A percentile compares a stretch with the other conserved stretches of the same genome.
These are phyloP conservation scores for Penstemon davidsonii DNA, from an alignment of 257 asterid species.

Conservation along the genomic window DNA sequence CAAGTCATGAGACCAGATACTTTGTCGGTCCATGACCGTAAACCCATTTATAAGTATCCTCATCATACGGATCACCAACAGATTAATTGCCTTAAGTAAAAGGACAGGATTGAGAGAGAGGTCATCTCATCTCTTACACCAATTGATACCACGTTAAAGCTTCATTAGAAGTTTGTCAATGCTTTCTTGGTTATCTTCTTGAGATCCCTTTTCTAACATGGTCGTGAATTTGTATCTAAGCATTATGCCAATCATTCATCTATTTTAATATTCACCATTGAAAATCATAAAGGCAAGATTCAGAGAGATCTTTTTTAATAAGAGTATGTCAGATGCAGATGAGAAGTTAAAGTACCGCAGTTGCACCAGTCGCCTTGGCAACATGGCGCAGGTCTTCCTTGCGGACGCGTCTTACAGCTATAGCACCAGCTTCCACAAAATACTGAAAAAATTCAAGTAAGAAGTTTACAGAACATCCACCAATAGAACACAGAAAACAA, in stretches of 20 bases:
- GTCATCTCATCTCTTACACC: background rate
- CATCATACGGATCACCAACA: background rate
- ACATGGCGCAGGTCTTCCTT: conserved; percentile 93
- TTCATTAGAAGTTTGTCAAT: conserved; percentile 3
- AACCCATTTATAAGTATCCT: background rate
- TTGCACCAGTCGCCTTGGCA: conserved; percentile 95
- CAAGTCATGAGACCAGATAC: background rate
- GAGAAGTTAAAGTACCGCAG: conserved; percentile 56
- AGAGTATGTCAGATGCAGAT: conserved; percentile 10
- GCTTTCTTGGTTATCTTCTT: background rate
- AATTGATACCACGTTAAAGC: background rate
- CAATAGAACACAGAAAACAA: conserved; percentile 16
- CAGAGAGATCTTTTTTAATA: background rate
- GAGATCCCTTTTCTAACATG: conserved; percentile 13
- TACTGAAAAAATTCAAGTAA: conserved; percentile 49
- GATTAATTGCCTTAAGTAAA: background rate
- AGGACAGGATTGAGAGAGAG: background rate
- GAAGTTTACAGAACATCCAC: conserved; percentile 12
- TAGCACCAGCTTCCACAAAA: conserved; percentile 94
- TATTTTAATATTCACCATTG: background rate
- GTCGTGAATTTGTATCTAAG: background rate
- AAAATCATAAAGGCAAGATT: conserved; percentile 5
- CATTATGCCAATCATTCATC: background rate
- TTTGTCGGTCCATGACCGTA: background rate
- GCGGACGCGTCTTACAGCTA: conserved; percentile 92